Evolutionary conservation across 495 filamentous ascomycete species (phyloP).

Genomic region (Thermothielavioides terrestris): DNA sequence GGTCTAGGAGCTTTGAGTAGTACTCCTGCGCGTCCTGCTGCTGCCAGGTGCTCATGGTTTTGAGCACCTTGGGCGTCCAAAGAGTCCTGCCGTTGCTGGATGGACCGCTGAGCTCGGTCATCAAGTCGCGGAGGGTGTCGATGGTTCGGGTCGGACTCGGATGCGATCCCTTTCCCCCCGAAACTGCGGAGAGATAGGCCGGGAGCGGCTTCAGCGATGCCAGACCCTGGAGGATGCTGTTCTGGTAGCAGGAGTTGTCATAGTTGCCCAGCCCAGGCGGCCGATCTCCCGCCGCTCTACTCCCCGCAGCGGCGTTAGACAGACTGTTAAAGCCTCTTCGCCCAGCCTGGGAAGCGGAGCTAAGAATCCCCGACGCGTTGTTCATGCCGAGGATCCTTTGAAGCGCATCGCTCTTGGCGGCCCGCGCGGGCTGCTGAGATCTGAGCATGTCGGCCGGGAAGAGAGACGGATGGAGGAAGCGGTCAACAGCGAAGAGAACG

Average conservation of each 20-base stretch:
- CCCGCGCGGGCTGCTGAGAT: conserved; percentile 30
- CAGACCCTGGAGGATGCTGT: conserved; percentile 84
- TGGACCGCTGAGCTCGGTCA: conserved; percentile 57
- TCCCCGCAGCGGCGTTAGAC: conserved; percentile 35
- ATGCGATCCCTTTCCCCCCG: conserved; percentile 25
- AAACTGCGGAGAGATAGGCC: conserved; percentile 36
- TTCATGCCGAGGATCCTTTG: conserved; percentile 59
- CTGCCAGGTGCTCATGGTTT: conserved; percentile 85
- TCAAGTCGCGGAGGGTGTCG: conserved; percentile 51
- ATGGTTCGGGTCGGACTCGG: conserved; percentile 22
- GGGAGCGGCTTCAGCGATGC: conserved; percentile 62
- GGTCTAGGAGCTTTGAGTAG: conserved; percentile 79
- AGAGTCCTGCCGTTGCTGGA: conserved; percentile 59
- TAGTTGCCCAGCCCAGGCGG: conserved; percentile 82
- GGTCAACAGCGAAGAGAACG: conserved; percentile 52
- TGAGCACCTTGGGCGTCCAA: conserved; percentile 69
- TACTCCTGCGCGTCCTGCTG: conserved; percentile 99
- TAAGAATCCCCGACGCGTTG: conserved; percentile 31
- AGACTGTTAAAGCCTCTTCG: conserved; percentile 42
- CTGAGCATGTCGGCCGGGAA: conserved; percentile 22
- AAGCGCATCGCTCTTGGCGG: conserved; percentile 60
- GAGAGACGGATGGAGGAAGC: conserved; percentile 30
- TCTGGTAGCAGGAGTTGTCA: conserved; percentile 96
- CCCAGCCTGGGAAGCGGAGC: conserved; percentile 30
- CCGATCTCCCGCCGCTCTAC: conserved; percentile 27